Evolutionary conservation across 441 rosid genomes (phyloP).

Genomic region (Iberis amara): DNA sequence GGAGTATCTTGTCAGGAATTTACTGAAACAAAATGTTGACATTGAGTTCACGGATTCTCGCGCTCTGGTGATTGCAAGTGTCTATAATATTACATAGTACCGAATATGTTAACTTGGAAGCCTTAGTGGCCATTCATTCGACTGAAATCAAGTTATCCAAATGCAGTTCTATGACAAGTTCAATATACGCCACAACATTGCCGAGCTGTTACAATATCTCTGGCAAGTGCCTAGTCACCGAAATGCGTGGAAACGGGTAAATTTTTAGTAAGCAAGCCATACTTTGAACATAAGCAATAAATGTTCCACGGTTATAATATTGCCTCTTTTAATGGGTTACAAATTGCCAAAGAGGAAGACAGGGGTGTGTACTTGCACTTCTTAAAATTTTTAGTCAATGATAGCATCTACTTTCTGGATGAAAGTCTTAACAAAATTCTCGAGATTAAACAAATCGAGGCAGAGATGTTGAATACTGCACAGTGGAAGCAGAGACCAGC

Average conservation of each 20-base stretch:
- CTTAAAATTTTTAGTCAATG: conserved; percentile 92
- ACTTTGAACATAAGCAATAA: conserved; percentile 9
- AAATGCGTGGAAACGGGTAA: conserved; percentile 92
- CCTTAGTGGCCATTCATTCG: not conserved
- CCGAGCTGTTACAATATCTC: conserved; percentile 93
- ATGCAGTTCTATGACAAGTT: conserved; percentile 97
- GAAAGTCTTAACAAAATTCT: conserved; percentile 98
- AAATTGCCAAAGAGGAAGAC: conserved; percentile 99
- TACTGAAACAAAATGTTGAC: conserved; percentile 95
- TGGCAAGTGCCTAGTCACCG: conserved; percentile 99
- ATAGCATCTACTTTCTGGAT: conserved; percentile 95
- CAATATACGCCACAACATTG: conserved; percentile 94
- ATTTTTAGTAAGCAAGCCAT: conserved; percentile 15
- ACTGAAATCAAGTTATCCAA: conserved; percentile 22
- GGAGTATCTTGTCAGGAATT: conserved; percentile 93
- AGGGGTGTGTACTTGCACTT: conserved; percentile 98
- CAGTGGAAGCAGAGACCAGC: conserved; percentile 94
- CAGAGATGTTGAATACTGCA: conserved; percentile 85
- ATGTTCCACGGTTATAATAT: not conserved
- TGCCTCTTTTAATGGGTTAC: conserved; percentile 28
- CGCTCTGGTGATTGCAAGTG: conserved; percentile 70
- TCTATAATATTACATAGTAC: conserved; percentile 14
- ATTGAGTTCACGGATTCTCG: conserved; percentile 98
- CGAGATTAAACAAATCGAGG: conserved; percentile 89
- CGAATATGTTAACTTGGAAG: conserved; percentile 3